Evolutionary conservation across 352 stramenopile species (phyloP).

Genomic region (Elongisporangium prolatum): DNA sequence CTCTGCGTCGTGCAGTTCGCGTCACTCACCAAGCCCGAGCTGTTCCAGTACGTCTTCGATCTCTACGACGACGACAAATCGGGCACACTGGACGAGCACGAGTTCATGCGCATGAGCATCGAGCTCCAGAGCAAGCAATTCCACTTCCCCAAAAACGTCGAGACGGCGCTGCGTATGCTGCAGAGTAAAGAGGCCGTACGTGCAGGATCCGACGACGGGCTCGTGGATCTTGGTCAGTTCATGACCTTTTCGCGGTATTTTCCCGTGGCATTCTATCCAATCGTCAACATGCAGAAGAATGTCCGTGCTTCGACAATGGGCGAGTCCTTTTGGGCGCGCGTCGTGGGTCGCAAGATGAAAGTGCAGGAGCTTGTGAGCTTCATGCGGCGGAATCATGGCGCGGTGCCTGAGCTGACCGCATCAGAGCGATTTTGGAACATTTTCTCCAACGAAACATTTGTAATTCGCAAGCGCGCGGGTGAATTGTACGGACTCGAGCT

Average conservation of each 20-base stretch:
- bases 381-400: constrained; percentile 51
- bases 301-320: constrained; percentile 33
- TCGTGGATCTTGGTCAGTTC: constrained; percentile 43
- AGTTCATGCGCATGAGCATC: constrained; percentile 58
- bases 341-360: constrained; percentile 46
- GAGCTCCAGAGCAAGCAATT: constrained; percentile 69
- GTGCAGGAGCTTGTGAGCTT: constrained; percentile 47
- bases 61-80: constrained; percentile 63
- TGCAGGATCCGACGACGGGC: constrained; percentile 23
- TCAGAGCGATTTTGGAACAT: constrained; percentile 35
- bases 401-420: constrained; percentile 34
- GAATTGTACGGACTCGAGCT: constrained; percentile 44
- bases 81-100: constrained; percentile 46
- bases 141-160: constrained; percentile 57
- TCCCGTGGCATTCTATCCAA: constrained; percentile 46
- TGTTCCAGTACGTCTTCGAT: constrained; percentile 69
- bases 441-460: constrained; percentile 37
- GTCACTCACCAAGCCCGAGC: constrained; percentile 52
- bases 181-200: constrained; percentile 21
- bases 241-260: constrained; percentile 49
- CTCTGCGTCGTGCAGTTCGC: constrained; percentile 55
- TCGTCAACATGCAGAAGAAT: constrained; percentile 59
- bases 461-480: constrained; percentile 41
- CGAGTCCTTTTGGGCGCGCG: constrained; percentile 30
- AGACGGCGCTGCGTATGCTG: constrained; percentile 48